Evolutionary conservation across 257 asterid species (phyloP).

Genomic region (Dorcoceras hygrometricum): DNA sequence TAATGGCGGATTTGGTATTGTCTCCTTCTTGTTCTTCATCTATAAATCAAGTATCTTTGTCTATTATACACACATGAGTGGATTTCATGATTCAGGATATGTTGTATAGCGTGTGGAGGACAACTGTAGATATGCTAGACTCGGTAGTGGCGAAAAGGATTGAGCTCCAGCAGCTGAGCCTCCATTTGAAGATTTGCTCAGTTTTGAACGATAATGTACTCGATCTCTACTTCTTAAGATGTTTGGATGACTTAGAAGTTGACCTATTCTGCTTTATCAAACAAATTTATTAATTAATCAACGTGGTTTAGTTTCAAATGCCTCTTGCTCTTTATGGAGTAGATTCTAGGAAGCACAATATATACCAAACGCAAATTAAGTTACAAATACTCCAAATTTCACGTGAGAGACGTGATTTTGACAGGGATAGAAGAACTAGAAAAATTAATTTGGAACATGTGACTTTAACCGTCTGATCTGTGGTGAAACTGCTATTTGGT

Average conservation of each 20-base stretch:
- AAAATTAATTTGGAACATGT: background rate
- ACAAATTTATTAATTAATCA: conserved; percentile 2
- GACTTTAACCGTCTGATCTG: background rate
- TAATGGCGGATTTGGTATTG: background rate
- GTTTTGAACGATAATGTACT: conserved; percentile 64
- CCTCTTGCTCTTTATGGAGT: background rate
- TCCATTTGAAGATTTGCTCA: conserved; percentile 54
- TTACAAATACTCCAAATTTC: conserved; percentile 2
- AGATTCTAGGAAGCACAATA: conserved; percentile 12
- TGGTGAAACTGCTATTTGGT: background rate
- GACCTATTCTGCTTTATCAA: conserved; percentile 2
- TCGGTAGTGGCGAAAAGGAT: conserved; percentile 53
- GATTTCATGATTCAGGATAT: conserved; percentile 58
- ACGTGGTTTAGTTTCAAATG: conserved; percentile 14
- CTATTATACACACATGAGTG: conserved; percentile 19
- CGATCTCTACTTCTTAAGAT: background rate
- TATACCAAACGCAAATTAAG: background rate
- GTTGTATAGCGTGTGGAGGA: conserved; percentile 58
- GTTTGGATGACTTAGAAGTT: background rate
- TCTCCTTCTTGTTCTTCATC: conserved; percentile 1
- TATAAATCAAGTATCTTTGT: conserved; percentile 12
- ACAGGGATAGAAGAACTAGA: background rate
- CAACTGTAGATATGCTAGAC: conserved; percentile 44
- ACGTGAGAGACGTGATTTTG: background rate
- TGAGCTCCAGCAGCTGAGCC: conserved; percentile 55